Conservation (phyloP, 306 rosid genomes). For the Senna tora region DNA sequence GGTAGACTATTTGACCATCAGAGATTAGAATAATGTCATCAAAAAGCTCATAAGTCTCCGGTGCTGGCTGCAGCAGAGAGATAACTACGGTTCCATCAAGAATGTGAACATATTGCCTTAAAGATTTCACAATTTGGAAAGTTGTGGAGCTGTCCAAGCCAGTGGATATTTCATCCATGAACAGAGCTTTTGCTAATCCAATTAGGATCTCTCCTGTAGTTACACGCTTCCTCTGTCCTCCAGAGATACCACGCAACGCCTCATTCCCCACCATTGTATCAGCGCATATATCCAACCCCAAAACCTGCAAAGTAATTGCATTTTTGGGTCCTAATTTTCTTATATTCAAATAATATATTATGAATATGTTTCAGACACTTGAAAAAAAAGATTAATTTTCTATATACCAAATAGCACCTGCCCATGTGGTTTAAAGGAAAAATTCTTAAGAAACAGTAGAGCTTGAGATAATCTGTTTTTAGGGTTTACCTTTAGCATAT, state of each 20-base stretch:
- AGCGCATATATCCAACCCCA: constrained; percentile 86
- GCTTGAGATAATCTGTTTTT: neutral
- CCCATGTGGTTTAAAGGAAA: no score
- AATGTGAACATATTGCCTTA: constrained; percentile 50
- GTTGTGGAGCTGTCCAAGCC: constrained; percentile 68
- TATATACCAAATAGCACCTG: no score
- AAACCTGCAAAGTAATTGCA: constrained; percentile 48
- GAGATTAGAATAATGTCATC: constrained; percentile 63
- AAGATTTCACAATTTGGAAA: constrained; percentile 56
- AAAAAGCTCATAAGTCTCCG: constrained; percentile 58
- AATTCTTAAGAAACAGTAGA: neutral
- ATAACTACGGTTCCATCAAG: constrained; percentile 54
- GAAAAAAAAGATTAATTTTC: no score
- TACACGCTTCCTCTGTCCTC: constrained; percentile 86
- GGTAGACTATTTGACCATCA: constrained; percentile 61
- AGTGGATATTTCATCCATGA: constrained; percentile 71
- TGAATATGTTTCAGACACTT: no score
- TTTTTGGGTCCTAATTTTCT: no score
- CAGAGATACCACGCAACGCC: constrained; percentile 85
- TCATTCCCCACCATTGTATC: constrained; percentile 85
- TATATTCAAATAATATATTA: no score
- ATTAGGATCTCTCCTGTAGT: constrained; percentile 79
- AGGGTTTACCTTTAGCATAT: constrained; percentile 62
- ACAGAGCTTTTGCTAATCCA: constrained; percentile 57
- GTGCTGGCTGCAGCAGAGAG: constrained; percentile 64